Evolutionary conservation across 2,329 filamentous ascomycete genomes (phyloP), one percentile per base, ranked within the genome.

Genomic region (Didymella pomorum): DNA sequence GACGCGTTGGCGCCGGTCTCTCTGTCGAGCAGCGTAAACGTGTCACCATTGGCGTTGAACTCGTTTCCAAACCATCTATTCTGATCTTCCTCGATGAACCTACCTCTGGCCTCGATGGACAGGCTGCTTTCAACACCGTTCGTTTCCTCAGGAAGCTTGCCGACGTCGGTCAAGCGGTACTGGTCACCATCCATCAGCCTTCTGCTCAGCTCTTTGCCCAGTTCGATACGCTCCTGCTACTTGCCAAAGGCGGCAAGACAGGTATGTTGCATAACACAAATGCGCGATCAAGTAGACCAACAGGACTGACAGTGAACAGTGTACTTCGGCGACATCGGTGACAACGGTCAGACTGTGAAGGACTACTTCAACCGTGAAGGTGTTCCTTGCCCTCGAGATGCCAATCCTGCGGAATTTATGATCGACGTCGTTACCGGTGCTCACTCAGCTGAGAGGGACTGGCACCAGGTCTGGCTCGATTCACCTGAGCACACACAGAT

Each of bases 171-270:
- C 92, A 95, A 73, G 91, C 91, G 9, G 90, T 95, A 61, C 83
- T 95, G 2, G 93, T 90, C 78, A 95, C 91, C 0, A 95, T 95
- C 61, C 91, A 95, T 71, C 92, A 95, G 71, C 92, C 92, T 1
- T 92, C 91, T 57, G 89, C 90, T 20, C 86, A 89, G 0, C 81
- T 95, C 0, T 94, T 96, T 65, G 89, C 92, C 71, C 88, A 92
- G 74, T 96, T 95, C 64, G 91, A 95, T 71, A 85, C 90, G 5
- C 82, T 96, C 1, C 80, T 95, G 2, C 81, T 95, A 2, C 82
- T 95, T 2, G 86, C 92, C 73, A 84, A 84, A 41, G 91, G 91
- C 47, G 91, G 91, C 9, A 84, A 88, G n/a, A n/a, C n/a, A n/a
- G n/a, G n/a, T n/a, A n/a, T n/a, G n/a, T n/a, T n/a, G n/a, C n/a